A percentile compares a stretch with the other conserved stretches of the same genome.
phyloP scores from a whole-genome alignment of 257 asterid species.

The Solanum medicagineum region DNA sequence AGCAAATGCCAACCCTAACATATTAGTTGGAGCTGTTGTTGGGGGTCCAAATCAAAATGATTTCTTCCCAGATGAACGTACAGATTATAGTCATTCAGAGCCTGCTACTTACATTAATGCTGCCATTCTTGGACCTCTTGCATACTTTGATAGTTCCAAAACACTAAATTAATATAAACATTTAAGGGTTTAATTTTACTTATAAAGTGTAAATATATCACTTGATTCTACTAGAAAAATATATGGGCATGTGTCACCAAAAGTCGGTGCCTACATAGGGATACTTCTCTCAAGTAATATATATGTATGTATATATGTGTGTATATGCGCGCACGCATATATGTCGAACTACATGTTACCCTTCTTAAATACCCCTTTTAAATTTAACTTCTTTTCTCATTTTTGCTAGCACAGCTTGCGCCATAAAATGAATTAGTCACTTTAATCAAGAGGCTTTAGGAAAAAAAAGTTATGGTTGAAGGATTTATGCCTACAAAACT shows the following conservation, averaged over 20 bases:
- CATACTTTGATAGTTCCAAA: constrained; percentile 33
- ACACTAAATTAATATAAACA: neutral
- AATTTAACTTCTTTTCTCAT: neutral
- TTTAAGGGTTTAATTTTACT: neutral
- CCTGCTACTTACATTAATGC: constrained; percentile 87
- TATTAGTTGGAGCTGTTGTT: constrained; percentile 49
- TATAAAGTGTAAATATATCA: neutral
- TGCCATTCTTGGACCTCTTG: constrained; percentile 73
- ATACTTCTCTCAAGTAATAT: neutral
- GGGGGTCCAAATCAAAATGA: constrained; percentile 88
- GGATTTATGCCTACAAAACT: too few relatives aligned
- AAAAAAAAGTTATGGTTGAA: neutral
- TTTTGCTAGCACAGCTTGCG: neutral
- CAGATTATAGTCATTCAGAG: constrained; percentile 64
- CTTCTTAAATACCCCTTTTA: neutral
- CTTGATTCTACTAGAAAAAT: neutral
- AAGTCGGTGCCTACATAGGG: neutral
- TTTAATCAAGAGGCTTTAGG: neutral
- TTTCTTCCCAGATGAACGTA: constrained; percentile 55
- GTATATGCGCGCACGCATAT: neutral
- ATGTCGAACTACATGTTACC: neutral
- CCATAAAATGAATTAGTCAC: neutral
- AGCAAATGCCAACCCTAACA: constrained; percentile 49
- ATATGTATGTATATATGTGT: neutral
- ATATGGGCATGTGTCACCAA: neutral